These are phyloP conservation scores for Usnea hakonensis DNA, from an alignment of 495 filamentous ascomycete species.

Conservation along the genomic window DNA sequence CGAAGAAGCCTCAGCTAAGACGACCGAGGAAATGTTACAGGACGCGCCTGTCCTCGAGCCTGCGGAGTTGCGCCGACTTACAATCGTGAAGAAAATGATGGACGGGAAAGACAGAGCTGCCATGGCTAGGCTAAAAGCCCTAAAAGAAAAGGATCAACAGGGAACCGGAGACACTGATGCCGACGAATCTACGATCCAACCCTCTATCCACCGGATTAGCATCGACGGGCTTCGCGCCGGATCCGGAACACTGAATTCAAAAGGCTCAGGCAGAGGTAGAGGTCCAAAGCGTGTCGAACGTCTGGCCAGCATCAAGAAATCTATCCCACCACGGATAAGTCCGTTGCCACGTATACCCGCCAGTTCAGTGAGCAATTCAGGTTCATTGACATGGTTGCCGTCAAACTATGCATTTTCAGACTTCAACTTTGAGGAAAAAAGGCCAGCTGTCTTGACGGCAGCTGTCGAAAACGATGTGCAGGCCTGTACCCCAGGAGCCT, in stretches of 20 bases:
- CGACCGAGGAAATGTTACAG: not conserved
- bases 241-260: not conserved
- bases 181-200: not conserved
- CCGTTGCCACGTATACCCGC: not conserved
- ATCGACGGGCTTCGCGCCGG: not conserved
- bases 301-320: not conserved
- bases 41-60: not conserved
- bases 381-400: conserved; percentile 8
- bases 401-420: conserved; percentile 8
- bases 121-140: conserved; percentile 1
- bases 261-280: not conserved
- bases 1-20: not conserved
- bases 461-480: not conserved
- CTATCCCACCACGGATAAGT: not conserved
- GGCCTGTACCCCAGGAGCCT: not conserved
- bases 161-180: not conserved
- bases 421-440: conserved; percentile 10
- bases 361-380: not conserved
- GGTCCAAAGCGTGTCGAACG: not conserved
- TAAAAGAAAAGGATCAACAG: not conserved
- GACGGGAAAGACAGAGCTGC: not conserved
- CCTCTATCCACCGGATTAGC: not conserved
- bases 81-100: not conserved
- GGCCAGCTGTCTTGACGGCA: conserved; percentile 2
- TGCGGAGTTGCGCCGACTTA: not conserved